Conservation (phyloP, 2,329 filamentous ascomycete species). For the Xylaria polymorpha region DNA sequence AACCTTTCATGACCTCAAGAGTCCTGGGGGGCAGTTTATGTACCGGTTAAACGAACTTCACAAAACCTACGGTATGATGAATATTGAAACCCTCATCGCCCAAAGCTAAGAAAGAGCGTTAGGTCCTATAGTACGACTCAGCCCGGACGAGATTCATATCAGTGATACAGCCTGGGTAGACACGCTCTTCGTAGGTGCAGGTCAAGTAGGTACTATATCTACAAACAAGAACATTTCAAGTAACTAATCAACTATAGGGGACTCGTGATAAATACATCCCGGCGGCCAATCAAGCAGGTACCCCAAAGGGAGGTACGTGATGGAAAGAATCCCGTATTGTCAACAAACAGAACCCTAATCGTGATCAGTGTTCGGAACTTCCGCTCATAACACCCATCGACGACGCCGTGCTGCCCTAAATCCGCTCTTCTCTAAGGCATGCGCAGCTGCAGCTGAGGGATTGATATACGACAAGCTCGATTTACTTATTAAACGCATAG, state of each 20-base stretch:
- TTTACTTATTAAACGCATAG: constrained; percentile 24
- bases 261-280: constrained; percentile 35
- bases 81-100: neutral
- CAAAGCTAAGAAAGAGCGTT: constrained; percentile 46
- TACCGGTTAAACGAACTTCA: constrained; percentile 30
- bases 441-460: constrained; percentile 19
- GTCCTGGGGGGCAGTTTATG: constrained; percentile 51
- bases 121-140: constrained; percentile 64
- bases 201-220: constrained; percentile 22
- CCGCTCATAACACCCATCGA: constrained; percentile 31
- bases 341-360: neutral
- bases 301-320: constrained; percentile 29
- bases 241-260: constrained; percentile 22
- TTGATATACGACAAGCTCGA: constrained; percentile 35
- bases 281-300: constrained; percentile 34
- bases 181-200: constrained; percentile 21
- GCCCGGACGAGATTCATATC: constrained; percentile 60
- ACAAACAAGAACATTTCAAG: neutral
- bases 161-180: constrained; percentile 35
- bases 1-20: constrained; percentile 49
- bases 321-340: neutral
- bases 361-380: constrained; percentile 32
- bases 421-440: constrained; percentile 34
- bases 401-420: constrained; percentile 32
- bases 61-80: constrained; percentile 31